Base-by-base conservation (phyloP, 1,284 basidiomycete genomes). In the Melampsora americana region DNA sequence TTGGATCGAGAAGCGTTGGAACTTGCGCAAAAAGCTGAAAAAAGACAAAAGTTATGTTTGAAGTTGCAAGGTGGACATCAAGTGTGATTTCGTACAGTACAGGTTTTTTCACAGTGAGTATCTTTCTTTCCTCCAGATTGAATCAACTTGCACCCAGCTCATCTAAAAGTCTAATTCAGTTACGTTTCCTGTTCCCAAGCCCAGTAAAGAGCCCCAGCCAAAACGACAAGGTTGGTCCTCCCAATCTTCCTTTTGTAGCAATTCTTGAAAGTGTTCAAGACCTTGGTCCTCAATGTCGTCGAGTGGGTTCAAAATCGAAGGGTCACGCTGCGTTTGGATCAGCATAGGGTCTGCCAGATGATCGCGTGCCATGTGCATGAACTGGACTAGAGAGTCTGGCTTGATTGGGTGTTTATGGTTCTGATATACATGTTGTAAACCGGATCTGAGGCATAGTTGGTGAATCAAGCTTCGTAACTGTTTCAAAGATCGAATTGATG, bases 291-390 rank as follows among this genome's bases (percentile, higher is more conserved):
- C n/a, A 23, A 56, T 56, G 26, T 28, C 53, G 12, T 56, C 20
- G 12, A 56, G 53, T 6, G 26, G 53, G n/a, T 56, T 28, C 20
- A 56, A 18, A 23, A 28, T 56, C 12, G 53, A 56, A n/a, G 26
- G 5, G 53, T 56, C 53, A 23, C 53, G 26, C 26, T 9, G n/a
- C 11, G 53, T 56, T n/a, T 56, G 11, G 53, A 56, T 56, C 53
- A 56, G 20, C 6, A 23, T 56, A 28, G 26, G 26, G 53, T 56
- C 26, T n/a, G 53, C 53, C 2, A 56, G 53, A 56, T 56, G 53
- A 56, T 56, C 53, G 26, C 53, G 26, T 32, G 48, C 67, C 67
- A 69, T 69, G 14, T 59, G 48, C 16, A 69, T n/a, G 67, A 69
- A 69, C 1, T 42, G 23, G 16, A n/a, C 23, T 35, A 69, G 32